Evolutionary conservation across 495 filamentous ascomycete species (phyloP).

Genomic region (Talaromyces adpressus): DNA sequence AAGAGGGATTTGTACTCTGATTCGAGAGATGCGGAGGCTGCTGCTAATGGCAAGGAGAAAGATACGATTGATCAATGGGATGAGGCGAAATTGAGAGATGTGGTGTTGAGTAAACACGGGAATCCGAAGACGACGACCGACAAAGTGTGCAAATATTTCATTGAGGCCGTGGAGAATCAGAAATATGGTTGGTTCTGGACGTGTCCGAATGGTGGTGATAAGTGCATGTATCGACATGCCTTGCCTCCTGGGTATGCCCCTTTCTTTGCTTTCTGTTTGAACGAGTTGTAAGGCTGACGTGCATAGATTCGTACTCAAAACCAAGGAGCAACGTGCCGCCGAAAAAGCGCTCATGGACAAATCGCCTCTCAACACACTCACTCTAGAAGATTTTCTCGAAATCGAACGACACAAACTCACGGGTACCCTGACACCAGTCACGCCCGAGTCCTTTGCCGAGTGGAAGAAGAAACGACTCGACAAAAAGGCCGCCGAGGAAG

Average conservation of each 20-base stretch:
- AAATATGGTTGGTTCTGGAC: slow-evolving; percentile 99
- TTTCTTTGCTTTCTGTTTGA: background rate
- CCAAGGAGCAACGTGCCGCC: slow-evolving; percentile 89
- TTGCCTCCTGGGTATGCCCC: slow-evolving; percentile 78
- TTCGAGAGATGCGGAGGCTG: slow-evolving; percentile 58
- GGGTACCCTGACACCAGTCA: slow-evolving; percentile 87
- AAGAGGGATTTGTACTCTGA: slow-evolving; percentile 94
- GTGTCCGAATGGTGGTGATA: slow-evolving; percentile 93
- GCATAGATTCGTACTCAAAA: slow-evolving; percentile 86
- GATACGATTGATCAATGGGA: slow-evolving; percentile 96
- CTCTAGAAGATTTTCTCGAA: slow-evolving; percentile 95
- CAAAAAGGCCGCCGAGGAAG: slow-evolving; percentile 92
- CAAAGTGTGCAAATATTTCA: slow-evolving; percentile 99
- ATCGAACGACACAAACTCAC: slow-evolving; percentile 89
- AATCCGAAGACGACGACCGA: slow-evolving; percentile 95
- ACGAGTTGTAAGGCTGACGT: background rate
- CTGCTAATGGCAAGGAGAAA: slow-evolving; percentile 75
- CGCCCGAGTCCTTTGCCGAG: slow-evolving; percentile 78
- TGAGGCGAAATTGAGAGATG: slow-evolving; percentile 86
- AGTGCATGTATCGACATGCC: slow-evolving; percentile 97
- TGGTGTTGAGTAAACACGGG: slow-evolving; percentile 91
- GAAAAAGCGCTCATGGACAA: slow-evolving; percentile 98
- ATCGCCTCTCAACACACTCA: slow-evolving; percentile 87
- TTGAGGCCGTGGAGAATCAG: slow-evolving; percentile 93
- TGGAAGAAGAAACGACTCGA: slow-evolving; percentile 93